Evolutionary conservation across 2,329 filamentous ascomycete genomes (phyloP), one percentile per base, ranked within the genome.

Genomic region (Claviceps citrina): DNA sequence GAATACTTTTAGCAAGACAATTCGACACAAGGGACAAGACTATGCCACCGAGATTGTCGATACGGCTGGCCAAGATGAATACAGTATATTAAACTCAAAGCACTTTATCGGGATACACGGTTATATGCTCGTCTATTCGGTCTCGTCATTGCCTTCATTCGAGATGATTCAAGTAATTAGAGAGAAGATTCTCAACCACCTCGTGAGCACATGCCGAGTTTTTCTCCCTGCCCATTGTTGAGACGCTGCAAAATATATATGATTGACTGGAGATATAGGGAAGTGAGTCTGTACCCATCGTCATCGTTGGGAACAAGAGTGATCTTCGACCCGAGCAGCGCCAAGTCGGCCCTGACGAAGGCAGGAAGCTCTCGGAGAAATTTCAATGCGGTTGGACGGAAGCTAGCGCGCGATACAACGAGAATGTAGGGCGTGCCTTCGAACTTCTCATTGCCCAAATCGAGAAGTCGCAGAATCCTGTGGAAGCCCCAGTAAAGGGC

Each of bases 101-200:
- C 89, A 96, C 60, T 96, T 96, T 55, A 96, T 98, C 59, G 91
- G 91, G 47, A 96, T 96, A 50, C 91, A 98, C 66, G 91, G 91
- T 42, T 98, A 96, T 62, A 86, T 98, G 74, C 81, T 98, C 44
- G 89, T 95, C 36, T 98, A 98, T 64, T 94, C 87, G n/a, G 87
- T 98, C 37, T 83, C 84, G 18, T 94, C 84, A 36, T 78, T 84
- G 54, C 83, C 91, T 52, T 93, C 86, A 8, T 96, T 95, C 56
- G 91, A 98, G 59, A 98, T 96, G 89, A 81, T 94, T 38, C 78
- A 84, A 54, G 85, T 95, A 44, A 94, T 98, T 49, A 73, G 87
- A 20, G 89, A 96, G 60, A 98, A 96, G 71, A 95, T 98, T 46
- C 68, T 98, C 43, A 94, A 94, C 59, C 89, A 96, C 58, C 66